Evolutionary conservation across 805 yeast genomes (phyloP), one percentile per base, ranked within the genome.

Genomic region (Maudiozyma barnettii): DNA sequence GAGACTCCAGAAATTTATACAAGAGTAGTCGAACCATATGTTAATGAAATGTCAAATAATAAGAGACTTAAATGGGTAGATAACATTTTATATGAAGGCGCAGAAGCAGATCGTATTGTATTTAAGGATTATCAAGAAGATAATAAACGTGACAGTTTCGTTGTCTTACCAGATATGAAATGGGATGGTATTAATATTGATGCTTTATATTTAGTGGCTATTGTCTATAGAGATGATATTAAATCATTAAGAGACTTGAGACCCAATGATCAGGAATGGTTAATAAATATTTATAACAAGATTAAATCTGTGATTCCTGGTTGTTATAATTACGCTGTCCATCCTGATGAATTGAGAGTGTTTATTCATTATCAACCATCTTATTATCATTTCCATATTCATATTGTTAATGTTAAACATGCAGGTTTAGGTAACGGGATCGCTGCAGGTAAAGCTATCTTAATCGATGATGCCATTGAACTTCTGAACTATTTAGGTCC

Each of bases 331-430:
- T 58, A 57, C 38, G 58, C 59, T 16, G 55, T 88, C 12, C 63
- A 55, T 1, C 55, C 68, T 0, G 82, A 83, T 59, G 76, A 81
- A 54, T 62, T 93, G 54, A 75, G 95, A 49, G 61, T 89, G 1
- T 93, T 85, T 60, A 75, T 93, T 43, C 99, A 93, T 69, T 85
- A 93, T 64, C 98, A 90, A 54, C 99, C 99, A 0, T 84, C 96
- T 0, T 93, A 91, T 64, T 93, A 93, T 60, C 98, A 93, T 59
- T 83, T 93, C 71, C 99, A 93, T 61, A 75, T 93, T 16, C 99
- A 93, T 63, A 82, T 87, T 16, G 95, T 88, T 18, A 83, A 85
- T 57, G 72, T 84, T 5, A 72, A 66, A 18, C 85, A 85, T 55
- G 78, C 78, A 1, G 86, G 93, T 1, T 57, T 82, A 46, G 80